Conservation (phyloP, 2,329 filamentous ascomycete genomes). For the Dothidotthia symphoricarpi region DNA sequence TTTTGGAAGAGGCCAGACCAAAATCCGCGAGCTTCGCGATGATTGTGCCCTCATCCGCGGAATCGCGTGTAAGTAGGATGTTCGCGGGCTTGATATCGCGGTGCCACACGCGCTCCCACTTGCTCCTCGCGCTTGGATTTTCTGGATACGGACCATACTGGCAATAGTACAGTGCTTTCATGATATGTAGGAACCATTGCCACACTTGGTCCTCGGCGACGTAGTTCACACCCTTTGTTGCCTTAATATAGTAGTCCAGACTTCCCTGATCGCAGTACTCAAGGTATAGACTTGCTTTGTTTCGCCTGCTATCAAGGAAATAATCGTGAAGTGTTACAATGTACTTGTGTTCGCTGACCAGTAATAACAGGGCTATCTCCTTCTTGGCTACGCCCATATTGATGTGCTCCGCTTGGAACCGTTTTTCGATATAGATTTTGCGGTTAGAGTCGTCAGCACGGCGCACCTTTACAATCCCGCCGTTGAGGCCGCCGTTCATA, state of each 20-base stretch:
- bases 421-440: slow-evolving; percentile 18
- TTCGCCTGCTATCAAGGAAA: slow-evolving; percentile 7
- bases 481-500: slow-evolving; percentile 6
- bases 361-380: slow-evolving; percentile 12
- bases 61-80: slow-evolving; percentile 12
- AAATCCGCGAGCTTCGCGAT: slow-evolving; percentile 22
- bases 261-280: slow-evolving; percentile 16
- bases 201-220: slow-evolving; percentile 15
- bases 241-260: slow-evolving; percentile 3
- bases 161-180: slow-evolving; percentile 11
- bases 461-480: slow-evolving; percentile 8
- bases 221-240: not conserved
- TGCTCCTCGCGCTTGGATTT: slow-evolving; percentile 2
- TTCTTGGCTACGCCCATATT: slow-evolving; percentile 1
- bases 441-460: slow-evolving; percentile 1
- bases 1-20: slow-evolving; percentile 11
- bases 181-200: slow-evolving; percentile 15
- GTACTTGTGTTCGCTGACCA: slow-evolving; percentile 9
- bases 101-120: slow-evolving; percentile 18
- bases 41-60: slow-evolving; percentile 1
- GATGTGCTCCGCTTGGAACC: slow-evolving; percentile 3
- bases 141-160: slow-evolving; percentile 14
- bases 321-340: slow-evolving; percentile 14
- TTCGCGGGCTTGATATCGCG: slow-evolving; percentile 21
- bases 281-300: slow-evolving; percentile 11